Percentiles rank a stretch among this genome's conserved stretches.
Evolutionary conservation across 2,329 filamentous ascomycete species (phyloP).

Genomic region (Tolypocladium ophioglossoides): DNA sequence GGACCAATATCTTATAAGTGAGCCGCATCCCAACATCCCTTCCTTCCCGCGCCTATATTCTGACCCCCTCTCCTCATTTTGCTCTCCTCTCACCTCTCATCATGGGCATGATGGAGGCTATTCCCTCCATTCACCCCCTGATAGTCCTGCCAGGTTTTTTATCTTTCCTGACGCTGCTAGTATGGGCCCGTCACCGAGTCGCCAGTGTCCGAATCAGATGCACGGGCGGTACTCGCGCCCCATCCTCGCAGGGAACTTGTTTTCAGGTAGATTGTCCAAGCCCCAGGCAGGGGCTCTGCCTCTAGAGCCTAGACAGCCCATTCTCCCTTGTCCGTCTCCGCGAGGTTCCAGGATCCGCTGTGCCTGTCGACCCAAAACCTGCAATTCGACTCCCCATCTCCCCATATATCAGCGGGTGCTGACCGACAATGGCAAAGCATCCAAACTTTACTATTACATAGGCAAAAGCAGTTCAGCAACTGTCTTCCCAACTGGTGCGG

Average conservation of each 20-base stretch:
- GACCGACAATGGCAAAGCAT: slow-evolving; percentile 4
- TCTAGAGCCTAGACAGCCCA: too few species aligned
- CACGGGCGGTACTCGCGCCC: slow-evolving; percentile 21
- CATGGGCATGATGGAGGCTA: neutral
- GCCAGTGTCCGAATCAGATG: slow-evolving; percentile 18
- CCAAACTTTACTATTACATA: slow-evolving; percentile 8
- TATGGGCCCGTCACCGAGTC: slow-evolving; percentile 9
- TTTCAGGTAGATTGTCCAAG: slow-evolving; percentile 14
- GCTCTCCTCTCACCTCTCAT: neutral
- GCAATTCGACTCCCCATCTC: neutral
- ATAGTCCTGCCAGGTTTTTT: neutral
- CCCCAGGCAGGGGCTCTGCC: too few species aligned
- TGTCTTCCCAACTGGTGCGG: slow-evolving; percentile 8
- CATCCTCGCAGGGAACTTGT: slow-evolving; percentile 21
- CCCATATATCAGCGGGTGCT: neutral
- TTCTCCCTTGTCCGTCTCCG: too few species aligned
- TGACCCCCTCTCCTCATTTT: neutral
- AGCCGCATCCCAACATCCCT: too few species aligned
- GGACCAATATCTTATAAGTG: too few species aligned
- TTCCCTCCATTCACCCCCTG: neutral
- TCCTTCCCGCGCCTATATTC: too few species aligned
- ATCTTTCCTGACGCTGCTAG: slow-evolving; percentile 8
- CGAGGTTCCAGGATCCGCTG: too few species aligned
- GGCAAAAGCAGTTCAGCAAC: slow-evolving; percentile 10
- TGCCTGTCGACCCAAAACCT: too few species aligned